Percentiles rank a stretch among this genome's conserved stretches.
Conservation (phyloP, 108 stramenopile species). For the Cyclotella sp. region DNA sequence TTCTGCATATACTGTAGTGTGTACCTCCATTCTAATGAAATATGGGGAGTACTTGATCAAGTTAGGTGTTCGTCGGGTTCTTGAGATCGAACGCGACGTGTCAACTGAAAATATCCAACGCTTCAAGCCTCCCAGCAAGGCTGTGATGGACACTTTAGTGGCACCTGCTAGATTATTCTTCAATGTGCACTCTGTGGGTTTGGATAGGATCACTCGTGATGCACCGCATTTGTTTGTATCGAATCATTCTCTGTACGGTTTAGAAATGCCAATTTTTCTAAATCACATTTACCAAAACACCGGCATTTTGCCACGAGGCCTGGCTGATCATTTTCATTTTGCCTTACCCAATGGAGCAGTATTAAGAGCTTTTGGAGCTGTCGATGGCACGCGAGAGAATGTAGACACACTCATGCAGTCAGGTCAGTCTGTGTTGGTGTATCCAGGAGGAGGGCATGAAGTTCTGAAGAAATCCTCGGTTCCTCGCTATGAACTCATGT, state of each 20-base stretch:
- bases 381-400: slow-evolving; percentile 31
- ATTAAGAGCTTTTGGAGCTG: slow-evolving; percentile 27
- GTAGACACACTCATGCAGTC: slow-evolving; percentile 30
- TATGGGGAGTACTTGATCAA: neutral
- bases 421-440: slow-evolving; percentile 22
- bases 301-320: slow-evolving; percentile 11
- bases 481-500: slow-evolving; percentile 34
- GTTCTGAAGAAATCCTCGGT: slow-evolving; percentile 32
- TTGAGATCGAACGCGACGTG: neutral
- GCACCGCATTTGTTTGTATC: slow-evolving; percentile 24
- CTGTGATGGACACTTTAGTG: neutral
- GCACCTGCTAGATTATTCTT: neutral
- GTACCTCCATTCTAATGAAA: neutral
- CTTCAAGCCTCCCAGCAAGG: neutral
- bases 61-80: neutral
- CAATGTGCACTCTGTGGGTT: neutral
- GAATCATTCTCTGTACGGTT: slow-evolving; percentile 28
- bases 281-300: slow-evolving; percentile 23
- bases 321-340: slow-evolving; percentile 40
- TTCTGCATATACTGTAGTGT: neutral
- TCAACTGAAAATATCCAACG: neutral
- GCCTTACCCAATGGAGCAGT: slow-evolving; percentile 28
- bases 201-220: slow-evolving; percentile 9
- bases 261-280: slow-evolving; percentile 30
- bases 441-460: slow-evolving; percentile 22